Evolutionary conservation across 1,284 basidiomycete species (phyloP).

Genomic region (Cryptococcus jaspeensis): DNA sequence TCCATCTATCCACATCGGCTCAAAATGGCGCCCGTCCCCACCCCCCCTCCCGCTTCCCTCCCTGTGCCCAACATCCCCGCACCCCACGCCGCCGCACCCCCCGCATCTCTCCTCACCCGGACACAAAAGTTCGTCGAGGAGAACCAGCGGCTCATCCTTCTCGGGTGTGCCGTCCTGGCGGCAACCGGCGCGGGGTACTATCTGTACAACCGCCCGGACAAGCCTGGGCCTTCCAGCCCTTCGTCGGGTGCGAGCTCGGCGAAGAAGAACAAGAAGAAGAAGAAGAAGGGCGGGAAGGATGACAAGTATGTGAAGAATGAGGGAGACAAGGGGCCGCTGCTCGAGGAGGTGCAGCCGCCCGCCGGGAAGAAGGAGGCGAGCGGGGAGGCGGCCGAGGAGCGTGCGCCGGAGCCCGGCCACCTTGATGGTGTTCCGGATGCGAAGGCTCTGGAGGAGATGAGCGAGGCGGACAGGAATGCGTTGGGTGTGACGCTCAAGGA

Average conservation of each 20-base stretch:
- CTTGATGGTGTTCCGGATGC: constrained; percentile 37
- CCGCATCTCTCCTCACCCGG: constrained; percentile 34
- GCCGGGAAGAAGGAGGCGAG: constrained; percentile 41
- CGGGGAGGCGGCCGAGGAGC: neutral
- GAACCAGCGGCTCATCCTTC: constrained; percentile 45
- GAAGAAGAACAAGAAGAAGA: constrained; percentile 62
- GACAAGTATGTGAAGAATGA: constrained; percentile 42
- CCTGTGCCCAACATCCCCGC: constrained; percentile 7
- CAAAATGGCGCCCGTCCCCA: constrained; percentile 14
- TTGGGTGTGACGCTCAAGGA: constrained; percentile 80
- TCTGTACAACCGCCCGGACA: constrained; percentile 44
- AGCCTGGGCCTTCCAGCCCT: constrained; percentile 14
- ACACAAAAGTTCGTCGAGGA: constrained; percentile 49
- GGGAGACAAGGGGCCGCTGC: constrained; percentile 63
- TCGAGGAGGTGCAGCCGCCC: constrained; percentile 64
- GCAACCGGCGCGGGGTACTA: constrained; percentile 77
- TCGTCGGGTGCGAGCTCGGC: constrained; percentile 49
- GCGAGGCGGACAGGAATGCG: constrained; percentile 57
- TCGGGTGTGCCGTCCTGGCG: constrained; percentile 65
- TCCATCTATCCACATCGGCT: too few species aligned
- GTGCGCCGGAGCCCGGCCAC: neutral
- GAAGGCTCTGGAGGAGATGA: constrained; percentile 34
- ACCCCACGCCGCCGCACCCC: constrained; percentile 11
- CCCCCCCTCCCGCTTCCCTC: constrained; percentile 14
- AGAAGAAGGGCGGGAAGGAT: constrained; percentile 51